Percentiles rank a stretch among this genome's conserved stretches.
Conservation (phyloP, 352 stramenopile genomes). For the Aphanomyces cochlioides region DNA sequence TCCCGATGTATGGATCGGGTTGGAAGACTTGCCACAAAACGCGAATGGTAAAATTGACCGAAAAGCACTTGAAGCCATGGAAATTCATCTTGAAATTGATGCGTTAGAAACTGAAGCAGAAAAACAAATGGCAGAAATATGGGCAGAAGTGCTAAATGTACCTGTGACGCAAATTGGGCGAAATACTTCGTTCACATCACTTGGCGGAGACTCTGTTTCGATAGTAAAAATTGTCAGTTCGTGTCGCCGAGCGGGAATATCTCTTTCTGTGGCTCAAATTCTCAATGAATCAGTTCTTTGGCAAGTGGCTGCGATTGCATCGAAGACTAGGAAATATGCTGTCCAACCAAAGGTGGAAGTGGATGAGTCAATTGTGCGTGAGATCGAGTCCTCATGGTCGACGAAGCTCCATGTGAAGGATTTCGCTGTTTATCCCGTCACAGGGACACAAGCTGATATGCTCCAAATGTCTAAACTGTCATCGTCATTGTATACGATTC, state of each 20-base stretch:
- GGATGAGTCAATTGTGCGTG: neutral
- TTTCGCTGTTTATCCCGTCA: neutral
- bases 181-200: constrained; percentile 71
- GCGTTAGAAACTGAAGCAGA: constrained; percentile 57
- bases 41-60: constrained; percentile 87
- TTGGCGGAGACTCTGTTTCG: constrained; percentile 50
- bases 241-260: neutral
- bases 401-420: neutral
- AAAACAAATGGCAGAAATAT: constrained; percentile 53
- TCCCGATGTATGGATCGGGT: constrained; percentile 73
- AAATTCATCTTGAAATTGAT: constrained; percentile 45
- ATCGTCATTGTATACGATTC: neutral
- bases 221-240: neutral
- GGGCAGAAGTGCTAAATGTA: constrained; percentile 62
- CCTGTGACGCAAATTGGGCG: constrained; percentile 53
- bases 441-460: neutral
- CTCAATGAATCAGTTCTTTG: neutral
- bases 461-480: neutral
- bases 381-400: neutral
- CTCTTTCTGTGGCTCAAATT: neutral
- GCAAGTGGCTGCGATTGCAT: neutral
- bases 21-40: constrained; percentile 80
- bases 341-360: neutral
- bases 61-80: constrained; percentile 84
- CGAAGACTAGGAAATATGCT: neutral